Base-by-base conservation (phyloP, 176 grass and related monocot genomes). In the Aechmea fasciata region DNA sequence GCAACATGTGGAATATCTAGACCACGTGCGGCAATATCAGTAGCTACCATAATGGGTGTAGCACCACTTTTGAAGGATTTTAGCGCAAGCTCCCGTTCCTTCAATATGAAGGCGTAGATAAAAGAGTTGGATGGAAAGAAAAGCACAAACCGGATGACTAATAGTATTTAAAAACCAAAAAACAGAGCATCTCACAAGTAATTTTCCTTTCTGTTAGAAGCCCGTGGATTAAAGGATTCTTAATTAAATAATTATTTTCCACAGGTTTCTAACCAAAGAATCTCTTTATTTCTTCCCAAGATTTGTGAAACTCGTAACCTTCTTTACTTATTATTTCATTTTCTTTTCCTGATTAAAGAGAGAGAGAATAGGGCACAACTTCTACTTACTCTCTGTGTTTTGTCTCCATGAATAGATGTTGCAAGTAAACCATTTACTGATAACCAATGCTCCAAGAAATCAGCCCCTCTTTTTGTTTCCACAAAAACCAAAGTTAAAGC, bases 401-500 rank as follows among this genome's bases (percentile, higher is more conserved):
- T 85, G 62, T 91, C 87, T 64, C 91, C 87, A 79, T 96, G 87
- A 66, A 96, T 96, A 11, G 82, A 82, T 76, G 87, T 85, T 48
- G 91, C 87, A 11, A 70, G 80, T 13, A 83, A 91, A 62, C 91
- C 85, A 76, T 81, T 88, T 80, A 55, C 70, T 24, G 80, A 74
- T 20, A 96, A 70, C 78, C 75, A 91, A 33, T 69, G 67, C 68
- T 78, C 63, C 80, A 96, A 64, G 22, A 77, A 81, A 57, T 96
- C 91, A 59, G 91, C 91, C 62, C 79, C 79, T 69, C 87, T 80
- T 78, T 96, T 96, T 12, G 87, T 96, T 89, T 88, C 87, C 77
- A 96, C 91, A 79, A 96, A 96, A 67, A 96, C 79, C 65, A 96
- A 77, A n/a, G 87, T 96, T 66, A 91, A 70, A 73, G 73, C 75